Evolutionary conservation across 2,329 filamentous ascomycete species (phyloP).

Genomic region (Colletotrichum orbiculare): DNA sequence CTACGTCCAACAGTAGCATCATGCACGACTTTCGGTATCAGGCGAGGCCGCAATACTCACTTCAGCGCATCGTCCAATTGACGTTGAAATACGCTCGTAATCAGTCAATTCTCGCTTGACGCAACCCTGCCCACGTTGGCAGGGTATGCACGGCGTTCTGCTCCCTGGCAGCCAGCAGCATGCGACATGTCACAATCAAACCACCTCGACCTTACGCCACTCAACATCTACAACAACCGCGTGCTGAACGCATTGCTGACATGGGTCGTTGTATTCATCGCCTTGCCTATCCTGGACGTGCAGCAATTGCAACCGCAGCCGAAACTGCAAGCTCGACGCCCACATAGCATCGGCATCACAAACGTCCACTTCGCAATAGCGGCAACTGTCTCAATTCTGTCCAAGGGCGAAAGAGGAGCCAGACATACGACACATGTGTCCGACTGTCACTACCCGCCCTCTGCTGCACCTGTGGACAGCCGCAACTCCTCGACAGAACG

Average conservation of each 20-base stretch:
- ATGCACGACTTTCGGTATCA: background rate
- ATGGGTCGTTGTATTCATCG: too few relatives aligned
- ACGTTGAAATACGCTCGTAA: background rate
- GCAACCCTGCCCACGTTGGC: background rate
- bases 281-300: too few relatives aligned
- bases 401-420: too few relatives aligned
- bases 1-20: background rate
- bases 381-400: too few relatives aligned
- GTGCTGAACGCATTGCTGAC: too few relatives aligned
- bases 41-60: background rate
- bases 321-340: too few relatives aligned
- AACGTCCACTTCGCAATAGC: too few relatives aligned
- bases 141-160: background rate
- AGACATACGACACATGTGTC: too few relatives aligned
- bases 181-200: conserved; percentile 22
- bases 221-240: background rate
- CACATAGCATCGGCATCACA: too few relatives aligned
- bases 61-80: background rate
- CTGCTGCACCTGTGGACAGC: background rate
- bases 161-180: conserved; percentile 3
- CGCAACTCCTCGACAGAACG: conserved; percentile 2
- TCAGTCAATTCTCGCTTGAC: background rate
- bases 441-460: too few relatives aligned
- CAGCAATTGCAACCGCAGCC: too few relatives aligned
- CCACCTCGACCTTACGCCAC: conserved; percentile 14